phyloP scores from a whole-genome alignment of 2,329 filamentous ascomycete species.

The Aspergillus aculeatinus region DNA sequence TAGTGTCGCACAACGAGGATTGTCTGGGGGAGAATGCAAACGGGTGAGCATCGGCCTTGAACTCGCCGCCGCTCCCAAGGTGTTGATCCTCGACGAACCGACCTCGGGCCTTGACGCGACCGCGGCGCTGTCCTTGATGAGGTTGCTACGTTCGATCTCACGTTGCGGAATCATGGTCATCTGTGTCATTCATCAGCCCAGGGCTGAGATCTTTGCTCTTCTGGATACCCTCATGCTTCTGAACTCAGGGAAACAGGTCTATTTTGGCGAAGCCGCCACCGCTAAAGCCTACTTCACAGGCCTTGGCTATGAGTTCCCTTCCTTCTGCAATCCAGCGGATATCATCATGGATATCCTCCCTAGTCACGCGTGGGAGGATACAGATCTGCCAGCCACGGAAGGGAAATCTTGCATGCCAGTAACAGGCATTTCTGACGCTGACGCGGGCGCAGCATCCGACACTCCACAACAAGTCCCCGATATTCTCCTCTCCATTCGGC shows the following conservation, averaged over 20 bases:
- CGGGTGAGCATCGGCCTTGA: constrained; percentile 60
- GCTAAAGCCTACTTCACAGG: constrained; percentile 37
- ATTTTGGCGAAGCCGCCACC: constrained; percentile 21
- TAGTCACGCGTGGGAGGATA: constrained; percentile 22
- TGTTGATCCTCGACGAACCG: constrained; percentile 55
- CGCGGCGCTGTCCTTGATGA: constrained; percentile 57
- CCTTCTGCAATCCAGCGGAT: constrained; percentile 56
- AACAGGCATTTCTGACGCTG: too few species aligned
- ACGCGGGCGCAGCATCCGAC: too few species aligned
- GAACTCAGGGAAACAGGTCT: constrained; percentile 56
- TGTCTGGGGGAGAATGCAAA: constrained; percentile 60
- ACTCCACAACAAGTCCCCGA: too few species aligned
- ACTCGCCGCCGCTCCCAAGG: constrained; percentile 57
- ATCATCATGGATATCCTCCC: constrained; percentile 61
- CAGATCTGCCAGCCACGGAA: not conserved
- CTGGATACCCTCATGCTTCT: constrained; percentile 59
- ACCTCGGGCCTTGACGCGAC: constrained; percentile 57
- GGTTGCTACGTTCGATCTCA: constrained; percentile 54
- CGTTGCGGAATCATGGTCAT: constrained; percentile 58
- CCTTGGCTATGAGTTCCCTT: constrained; percentile 52
- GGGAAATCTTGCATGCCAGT: too few species aligned
- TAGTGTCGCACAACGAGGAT: constrained; percentile 51
- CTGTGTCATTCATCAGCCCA: constrained; percentile 61
- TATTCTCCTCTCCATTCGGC: too few species aligned
- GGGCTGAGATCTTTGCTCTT: constrained; percentile 58